These are phyloP conservation scores for Suillus discolor DNA, from an alignment of 768 basidiomycete species.

Conservation along the genomic window DNA sequence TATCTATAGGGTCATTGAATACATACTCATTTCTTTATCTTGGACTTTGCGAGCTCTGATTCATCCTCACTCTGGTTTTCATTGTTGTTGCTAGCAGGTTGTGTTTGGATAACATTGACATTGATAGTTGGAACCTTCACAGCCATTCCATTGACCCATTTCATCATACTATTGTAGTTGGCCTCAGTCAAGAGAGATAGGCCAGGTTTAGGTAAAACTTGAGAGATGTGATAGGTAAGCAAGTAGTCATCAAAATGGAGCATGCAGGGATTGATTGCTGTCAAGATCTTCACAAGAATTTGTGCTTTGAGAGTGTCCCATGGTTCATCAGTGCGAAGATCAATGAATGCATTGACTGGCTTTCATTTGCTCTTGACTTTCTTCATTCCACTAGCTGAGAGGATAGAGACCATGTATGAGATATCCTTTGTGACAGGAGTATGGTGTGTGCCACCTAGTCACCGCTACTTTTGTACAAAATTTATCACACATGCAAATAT, in stretches of 20 bases:
- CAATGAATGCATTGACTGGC: neutral
- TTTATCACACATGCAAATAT: too few species aligned
- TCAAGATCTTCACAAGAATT: slow-evolving; percentile 1
- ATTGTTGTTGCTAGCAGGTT: neutral
- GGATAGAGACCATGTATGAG: too few species aligned
- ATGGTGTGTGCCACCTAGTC: too few species aligned
- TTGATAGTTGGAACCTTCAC: neutral
- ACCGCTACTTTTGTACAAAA: too few species aligned
- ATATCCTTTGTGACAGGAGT: too few species aligned
- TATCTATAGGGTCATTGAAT: too few species aligned
- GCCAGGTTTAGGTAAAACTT: slow-evolving; percentile 1
- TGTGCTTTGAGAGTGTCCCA: slow-evolving; percentile 10
- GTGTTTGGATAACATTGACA: neutral
- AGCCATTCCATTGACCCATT: neutral
- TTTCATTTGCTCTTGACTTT: too few species aligned
- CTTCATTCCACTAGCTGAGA: too few species aligned
- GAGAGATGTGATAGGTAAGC: slow-evolving; percentile 4
- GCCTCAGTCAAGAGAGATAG: neutral
- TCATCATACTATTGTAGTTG: neutral
- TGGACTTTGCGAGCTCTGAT: neutral
- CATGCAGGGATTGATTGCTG: neutral
- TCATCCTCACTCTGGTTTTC: neutral
- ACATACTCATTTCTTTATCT: neutral
- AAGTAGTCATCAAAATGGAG: slow-evolving; percentile 5
- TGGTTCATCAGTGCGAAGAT: slow-evolving; percentile 5